phyloP scores from a whole-genome alignment of 345 rosid genomes.

The Eucalyptus pauciflora region DNA sequence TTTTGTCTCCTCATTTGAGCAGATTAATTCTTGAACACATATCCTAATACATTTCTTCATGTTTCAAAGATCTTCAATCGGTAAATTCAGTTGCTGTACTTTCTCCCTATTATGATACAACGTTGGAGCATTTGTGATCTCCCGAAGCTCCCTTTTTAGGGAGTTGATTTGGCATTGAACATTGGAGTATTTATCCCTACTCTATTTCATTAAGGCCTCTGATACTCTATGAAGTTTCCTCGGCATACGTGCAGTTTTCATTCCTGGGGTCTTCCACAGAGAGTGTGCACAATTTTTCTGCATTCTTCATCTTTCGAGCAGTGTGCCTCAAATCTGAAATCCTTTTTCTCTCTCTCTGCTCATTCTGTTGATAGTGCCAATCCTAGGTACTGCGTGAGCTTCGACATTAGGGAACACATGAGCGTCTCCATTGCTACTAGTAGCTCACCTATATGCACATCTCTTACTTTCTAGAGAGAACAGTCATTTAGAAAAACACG shows the following conservation, averaged over 20 bases:
- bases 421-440: not conserved
- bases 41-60: too few relatives aligned
- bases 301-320: not conserved
- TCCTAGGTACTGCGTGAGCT: not conserved
- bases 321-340: not conserved
- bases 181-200: not conserved
- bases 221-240: not conserved
- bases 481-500: not conserved
- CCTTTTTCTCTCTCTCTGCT: not conserved
- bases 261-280: not conserved
- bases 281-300: not conserved
- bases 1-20: not conserved
- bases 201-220: not conserved
- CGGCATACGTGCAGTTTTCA: not conserved
- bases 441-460: not conserved
- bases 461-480: not conserved
- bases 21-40: not conserved
- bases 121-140: not conserved
- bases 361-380: not conserved
- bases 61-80: not conserved
- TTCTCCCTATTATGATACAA: not conserved
- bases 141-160: not conserved
- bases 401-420: not conserved
- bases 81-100: not conserved
- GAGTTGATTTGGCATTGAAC: not conserved